These are phyloP conservation scores for Bruguiera parviflora DNA, from an alignment of 345 rosid species.

Conservation along the genomic window DNA sequence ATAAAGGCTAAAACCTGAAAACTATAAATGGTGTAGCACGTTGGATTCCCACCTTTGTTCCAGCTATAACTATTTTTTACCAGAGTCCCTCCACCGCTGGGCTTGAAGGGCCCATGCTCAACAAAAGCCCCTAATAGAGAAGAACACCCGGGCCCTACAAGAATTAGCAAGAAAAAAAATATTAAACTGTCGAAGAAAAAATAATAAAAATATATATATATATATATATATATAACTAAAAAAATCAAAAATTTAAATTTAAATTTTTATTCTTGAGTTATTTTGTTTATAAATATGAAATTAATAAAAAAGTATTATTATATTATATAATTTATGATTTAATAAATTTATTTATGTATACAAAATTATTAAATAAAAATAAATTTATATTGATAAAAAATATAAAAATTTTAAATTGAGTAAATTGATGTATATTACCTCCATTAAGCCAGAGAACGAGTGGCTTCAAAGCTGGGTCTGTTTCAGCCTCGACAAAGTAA, in stretches of 20 bases:
- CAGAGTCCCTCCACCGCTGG: not conserved
- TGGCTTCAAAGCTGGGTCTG: not conserved
- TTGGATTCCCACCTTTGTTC: not conserved
- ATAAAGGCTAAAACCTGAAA: not conserved
- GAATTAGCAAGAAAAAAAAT: not conserved
- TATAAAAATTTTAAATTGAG: no score
- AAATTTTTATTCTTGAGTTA: no score
- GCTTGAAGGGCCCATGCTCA: not conserved
- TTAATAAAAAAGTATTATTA: no score
- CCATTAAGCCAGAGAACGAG: not conserved
- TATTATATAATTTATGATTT: no score
- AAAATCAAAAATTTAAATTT: no score
- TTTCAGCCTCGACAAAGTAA: not conserved
- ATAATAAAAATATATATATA: no score
- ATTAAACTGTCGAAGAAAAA: no score
- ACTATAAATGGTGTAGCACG: not conserved
- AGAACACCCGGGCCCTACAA: not conserved
- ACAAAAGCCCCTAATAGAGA: not conserved
- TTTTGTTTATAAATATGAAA: no score
- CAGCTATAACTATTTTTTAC: not conserved
- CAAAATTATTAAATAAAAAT: no score
- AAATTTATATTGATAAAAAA: no score
- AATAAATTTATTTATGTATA: no score
- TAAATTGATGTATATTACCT: not conserved
- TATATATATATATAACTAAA: no score